phyloP scores from a whole-genome alignment of 805 yeast genomes.

The Sungouiozyma ichnusensis region DNA sequence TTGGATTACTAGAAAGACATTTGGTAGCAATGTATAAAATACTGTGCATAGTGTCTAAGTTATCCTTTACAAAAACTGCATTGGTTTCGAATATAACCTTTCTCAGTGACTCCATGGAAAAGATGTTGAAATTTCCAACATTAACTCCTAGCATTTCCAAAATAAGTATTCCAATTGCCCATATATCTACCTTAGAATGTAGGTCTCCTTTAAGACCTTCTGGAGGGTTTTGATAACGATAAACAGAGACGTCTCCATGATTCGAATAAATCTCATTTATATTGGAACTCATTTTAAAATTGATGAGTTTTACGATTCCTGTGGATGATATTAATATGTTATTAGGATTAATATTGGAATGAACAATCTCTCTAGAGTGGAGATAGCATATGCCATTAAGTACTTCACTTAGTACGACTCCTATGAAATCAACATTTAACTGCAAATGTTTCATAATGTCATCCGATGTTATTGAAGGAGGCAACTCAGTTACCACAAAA shows the following conservation, averaged over 20 bases:
- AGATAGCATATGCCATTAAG: background rate
- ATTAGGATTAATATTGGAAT: background rate
- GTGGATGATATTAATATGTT: background rate
- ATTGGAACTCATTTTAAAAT: background rate
- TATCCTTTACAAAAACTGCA: background rate
- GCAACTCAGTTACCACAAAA: background rate
- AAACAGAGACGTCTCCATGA: background rate
- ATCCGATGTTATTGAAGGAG: background rate
- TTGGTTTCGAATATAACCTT: background rate
- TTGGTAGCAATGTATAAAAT: background rate
- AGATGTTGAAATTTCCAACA: background rate
- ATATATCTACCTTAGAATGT: background rate
- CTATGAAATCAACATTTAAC: background rate
- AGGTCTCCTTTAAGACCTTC: background rate
- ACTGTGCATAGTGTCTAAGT: background rate
- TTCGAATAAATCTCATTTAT: too few species aligned
- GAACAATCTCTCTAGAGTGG: background rate
- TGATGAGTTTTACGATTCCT: background rate
- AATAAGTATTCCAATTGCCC: background rate
- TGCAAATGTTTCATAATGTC: background rate
- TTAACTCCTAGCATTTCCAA: background rate
- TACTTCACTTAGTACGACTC: background rate
- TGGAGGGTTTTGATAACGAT: background rate
- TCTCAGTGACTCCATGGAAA: background rate
- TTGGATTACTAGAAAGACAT: background rate